Evolutionary conservation across 2,329 filamentous ascomycete genomes (phyloP).

Genomic region (Didymella glomerata): DNA sequence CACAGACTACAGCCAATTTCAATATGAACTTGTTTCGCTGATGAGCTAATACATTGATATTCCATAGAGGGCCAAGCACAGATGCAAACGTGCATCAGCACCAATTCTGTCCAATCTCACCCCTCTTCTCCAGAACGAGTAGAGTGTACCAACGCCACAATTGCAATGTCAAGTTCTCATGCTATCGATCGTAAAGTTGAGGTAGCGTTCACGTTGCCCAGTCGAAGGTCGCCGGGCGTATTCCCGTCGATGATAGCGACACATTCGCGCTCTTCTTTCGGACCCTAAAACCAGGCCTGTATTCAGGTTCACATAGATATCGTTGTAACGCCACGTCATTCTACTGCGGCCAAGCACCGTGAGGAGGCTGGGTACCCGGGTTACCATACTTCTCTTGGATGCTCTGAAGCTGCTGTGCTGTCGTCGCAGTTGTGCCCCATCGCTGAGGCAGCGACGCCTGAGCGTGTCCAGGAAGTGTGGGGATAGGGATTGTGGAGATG

Average conservation of each 20-base stretch:
- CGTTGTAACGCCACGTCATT: not conserved
- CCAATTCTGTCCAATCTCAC: not conserved
- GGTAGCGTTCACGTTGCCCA: not conserved
- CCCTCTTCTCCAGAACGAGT: not conserved
- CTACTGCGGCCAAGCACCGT: conserved; percentile 20
- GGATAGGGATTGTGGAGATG: conserved; percentile 31
- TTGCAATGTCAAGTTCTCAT: not conserved
- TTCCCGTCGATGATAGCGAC: not conserved
- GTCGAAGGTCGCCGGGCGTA: not conserved
- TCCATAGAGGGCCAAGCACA: not conserved
- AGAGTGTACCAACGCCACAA: not conserved
- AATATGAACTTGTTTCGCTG: not conserved
- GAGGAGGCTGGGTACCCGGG: conserved; percentile 12
- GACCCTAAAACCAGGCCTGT: not conserved
- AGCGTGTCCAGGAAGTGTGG: conserved; percentile 20
- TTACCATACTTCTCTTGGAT: conserved; percentile 46
- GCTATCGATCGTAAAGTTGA: not conserved
- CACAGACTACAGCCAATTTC: too few relatives aligned
- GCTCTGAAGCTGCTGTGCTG: conserved; percentile 42
- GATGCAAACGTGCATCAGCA: not conserved
- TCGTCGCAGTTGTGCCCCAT: conserved; percentile 38
- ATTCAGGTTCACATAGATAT: not conserved
- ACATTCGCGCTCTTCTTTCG: not conserved
- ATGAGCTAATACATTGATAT: not conserved
- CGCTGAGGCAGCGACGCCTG: conserved; percentile 27